Conservation (phyloP, 2,329 filamentous ascomycete genomes). For the Purpureocillium lavendulum region DNA sequence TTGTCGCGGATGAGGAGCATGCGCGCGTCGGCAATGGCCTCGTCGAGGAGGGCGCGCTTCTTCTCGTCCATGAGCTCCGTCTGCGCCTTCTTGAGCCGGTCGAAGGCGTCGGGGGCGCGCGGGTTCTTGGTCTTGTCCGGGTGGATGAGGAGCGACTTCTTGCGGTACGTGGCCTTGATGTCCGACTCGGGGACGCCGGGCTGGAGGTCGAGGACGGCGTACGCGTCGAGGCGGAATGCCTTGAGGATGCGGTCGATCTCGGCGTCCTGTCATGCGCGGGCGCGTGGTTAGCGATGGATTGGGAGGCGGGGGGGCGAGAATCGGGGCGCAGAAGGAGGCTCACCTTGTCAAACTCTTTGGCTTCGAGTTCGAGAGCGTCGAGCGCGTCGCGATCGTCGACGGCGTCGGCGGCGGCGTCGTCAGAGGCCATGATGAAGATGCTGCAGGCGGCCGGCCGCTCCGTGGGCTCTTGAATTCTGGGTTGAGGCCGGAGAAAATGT, state of each 20-base stretch:
- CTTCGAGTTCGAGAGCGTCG: slow-evolving; percentile 72
- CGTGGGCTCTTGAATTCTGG: too few species aligned
- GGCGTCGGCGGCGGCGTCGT: neutral
- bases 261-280: slow-evolving; percentile 65
- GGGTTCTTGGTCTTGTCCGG: slow-evolving; percentile 95
- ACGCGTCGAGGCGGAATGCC: slow-evolving; percentile 69
- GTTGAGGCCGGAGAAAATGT: too few species aligned
- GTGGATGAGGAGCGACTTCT: slow-evolving; percentile 97
- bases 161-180: slow-evolving; percentile 90
- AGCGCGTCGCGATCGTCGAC: slow-evolving; percentile 64
- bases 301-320: too few species aligned
- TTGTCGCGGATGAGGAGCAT: slow-evolving; percentile 91
- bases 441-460: too few species aligned
- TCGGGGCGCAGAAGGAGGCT: too few species aligned
- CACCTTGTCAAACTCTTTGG: slow-evolving; percentile 87
- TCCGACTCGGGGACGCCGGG: slow-evolving; percentile 92
- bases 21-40: slow-evolving; percentile 91
- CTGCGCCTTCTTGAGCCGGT: slow-evolving; percentile 92
- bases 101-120: slow-evolving; percentile 87
- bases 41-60: slow-evolving; percentile 76
- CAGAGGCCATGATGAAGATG: too few species aligned
- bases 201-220: slow-evolving; percentile 90
- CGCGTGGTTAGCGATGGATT: slow-evolving; percentile 9
- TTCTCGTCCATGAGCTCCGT: slow-evolving; percentile 91
- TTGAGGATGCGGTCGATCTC: slow-evolving; percentile 93